Evolutionary conservation across 306 rosid species (phyloP).

Genomic region (cucumber (Cucumis sativus)): DNA sequence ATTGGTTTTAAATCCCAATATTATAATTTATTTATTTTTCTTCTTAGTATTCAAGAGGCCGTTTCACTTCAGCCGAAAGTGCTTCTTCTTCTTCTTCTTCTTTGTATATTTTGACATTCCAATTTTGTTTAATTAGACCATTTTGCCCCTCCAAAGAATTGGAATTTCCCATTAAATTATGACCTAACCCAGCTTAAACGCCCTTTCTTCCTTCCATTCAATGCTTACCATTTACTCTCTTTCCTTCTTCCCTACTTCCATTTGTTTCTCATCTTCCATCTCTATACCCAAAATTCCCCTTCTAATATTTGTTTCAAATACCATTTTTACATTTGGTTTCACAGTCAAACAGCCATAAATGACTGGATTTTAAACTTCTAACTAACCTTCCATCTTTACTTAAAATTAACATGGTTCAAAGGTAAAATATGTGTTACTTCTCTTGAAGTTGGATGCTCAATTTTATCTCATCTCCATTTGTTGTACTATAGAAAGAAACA

Average conservation of each 20-base stretch:
- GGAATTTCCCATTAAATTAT: background rate
- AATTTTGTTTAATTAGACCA: background rate
- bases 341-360: too few relatives aligned
- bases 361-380: too few relatives aligned
- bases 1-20: too few relatives aligned
- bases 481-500: too few relatives aligned
- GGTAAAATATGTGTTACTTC: too few relatives aligned
- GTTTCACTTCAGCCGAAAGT: conserved; percentile 19
- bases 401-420: too few relatives aligned
- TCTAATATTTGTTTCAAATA: too few relatives aligned
- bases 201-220: background rate
- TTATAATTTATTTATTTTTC: too few relatives aligned
- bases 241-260: background rate
- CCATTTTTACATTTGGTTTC: too few relatives aligned
- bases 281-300: background rate
- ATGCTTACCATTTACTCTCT: background rate
- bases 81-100: background rate
- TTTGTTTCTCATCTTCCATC: background rate
- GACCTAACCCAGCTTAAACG: background rate
- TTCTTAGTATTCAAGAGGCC: background rate
- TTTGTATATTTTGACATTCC: background rate
- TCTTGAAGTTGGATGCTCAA: too few relatives aligned
- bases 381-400: too few relatives aligned
- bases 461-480: too few relatives aligned
- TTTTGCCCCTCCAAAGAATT: background rate